phyloP scores from a whole-genome alignment of 768 basidiomycete species.

The Leccinum variicolor region DNA sequence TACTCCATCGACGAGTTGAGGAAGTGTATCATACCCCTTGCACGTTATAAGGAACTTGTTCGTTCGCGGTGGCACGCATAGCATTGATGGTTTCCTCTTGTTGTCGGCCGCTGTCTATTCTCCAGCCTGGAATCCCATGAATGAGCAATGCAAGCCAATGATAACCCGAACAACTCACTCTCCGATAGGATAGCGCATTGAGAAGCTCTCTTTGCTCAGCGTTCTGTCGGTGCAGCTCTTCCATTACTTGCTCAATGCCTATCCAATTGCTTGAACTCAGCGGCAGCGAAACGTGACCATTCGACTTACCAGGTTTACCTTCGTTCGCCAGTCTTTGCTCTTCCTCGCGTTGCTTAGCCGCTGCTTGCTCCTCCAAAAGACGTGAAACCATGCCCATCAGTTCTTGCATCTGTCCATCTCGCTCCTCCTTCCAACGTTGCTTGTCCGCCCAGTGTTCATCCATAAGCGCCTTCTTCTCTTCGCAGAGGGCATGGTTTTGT shows the following conservation, averaged over 20 bases:
- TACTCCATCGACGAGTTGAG: slow-evolving; percentile 1
- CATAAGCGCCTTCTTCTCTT: slow-evolving; percentile 55
- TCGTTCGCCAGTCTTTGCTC: slow-evolving; percentile 51
- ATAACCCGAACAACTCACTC: slow-evolving; percentile 36
- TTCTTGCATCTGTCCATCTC: slow-evolving; percentile 54
- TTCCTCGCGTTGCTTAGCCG: slow-evolving; percentile 47
- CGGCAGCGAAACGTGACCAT: neutral
- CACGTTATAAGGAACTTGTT: slow-evolving; percentile 81
- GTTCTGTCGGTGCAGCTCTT: slow-evolving; percentile 57
- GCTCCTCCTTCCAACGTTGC: slow-evolving; percentile 50
- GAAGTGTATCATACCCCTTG: slow-evolving; percentile 46
- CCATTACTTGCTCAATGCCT: slow-evolving; percentile 61
- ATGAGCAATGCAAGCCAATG: slow-evolving; percentile 6
- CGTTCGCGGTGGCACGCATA: slow-evolving; percentile 66
- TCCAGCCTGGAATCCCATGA: slow-evolving; percentile 50
- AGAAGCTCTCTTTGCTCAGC: slow-evolving; percentile 57
- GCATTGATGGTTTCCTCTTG: slow-evolving; percentile 66
- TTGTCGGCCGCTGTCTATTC: slow-evolving; percentile 59
- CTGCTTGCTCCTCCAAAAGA: slow-evolving; percentile 54
- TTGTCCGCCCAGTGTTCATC: slow-evolving; percentile 61
- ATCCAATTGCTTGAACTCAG: slow-evolving; percentile 9
- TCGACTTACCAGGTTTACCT: slow-evolving; percentile 51
- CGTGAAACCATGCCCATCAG: slow-evolving; percentile 60
- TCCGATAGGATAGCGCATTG: slow-evolving; percentile 50
- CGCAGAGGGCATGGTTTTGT: slow-evolving; percentile 57